Evolutionary conservation across 2,329 filamentous ascomycete genomes (phyloP).

Genomic region (Pezicula radicicola): DNA sequence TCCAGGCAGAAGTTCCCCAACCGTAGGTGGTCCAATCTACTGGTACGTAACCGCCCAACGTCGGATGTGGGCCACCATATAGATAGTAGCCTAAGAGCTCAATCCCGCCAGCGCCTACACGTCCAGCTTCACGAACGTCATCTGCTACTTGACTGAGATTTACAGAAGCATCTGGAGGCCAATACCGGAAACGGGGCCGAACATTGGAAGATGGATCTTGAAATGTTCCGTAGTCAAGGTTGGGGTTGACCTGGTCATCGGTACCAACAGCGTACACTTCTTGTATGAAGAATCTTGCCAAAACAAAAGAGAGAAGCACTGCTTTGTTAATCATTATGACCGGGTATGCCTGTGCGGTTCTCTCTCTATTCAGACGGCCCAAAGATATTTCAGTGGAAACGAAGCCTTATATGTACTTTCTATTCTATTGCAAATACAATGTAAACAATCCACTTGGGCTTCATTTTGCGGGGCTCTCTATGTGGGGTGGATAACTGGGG

Average conservation of each 20-base stretch:
- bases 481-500: too few species aligned
- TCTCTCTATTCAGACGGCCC: too few species aligned
- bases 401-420: too few species aligned
- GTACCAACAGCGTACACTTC: background rate
- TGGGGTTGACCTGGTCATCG: background rate
- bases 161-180: constrained; percentile 4
- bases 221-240: constrained; percentile 3
- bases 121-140: background rate
- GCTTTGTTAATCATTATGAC: too few species aligned
- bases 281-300: background rate
- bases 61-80: background rate
- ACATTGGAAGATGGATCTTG: background rate
- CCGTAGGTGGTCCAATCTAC: constrained; percentile 33
- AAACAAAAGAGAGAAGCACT: too few species aligned
- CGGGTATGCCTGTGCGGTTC: too few species aligned
- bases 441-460: too few species aligned
- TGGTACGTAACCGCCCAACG: background rate
- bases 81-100: constrained; percentile 2
- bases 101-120: constrained; percentile 1
- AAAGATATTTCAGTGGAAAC: too few species aligned
- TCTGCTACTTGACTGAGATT: background rate
- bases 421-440: too few species aligned
- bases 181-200: constrained; percentile 4
- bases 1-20: constrained; percentile 31
- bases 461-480: too few species aligned